Conservation (phyloP, 805 yeast species). For the Cyberlindnera mississippiensis region DNA sequence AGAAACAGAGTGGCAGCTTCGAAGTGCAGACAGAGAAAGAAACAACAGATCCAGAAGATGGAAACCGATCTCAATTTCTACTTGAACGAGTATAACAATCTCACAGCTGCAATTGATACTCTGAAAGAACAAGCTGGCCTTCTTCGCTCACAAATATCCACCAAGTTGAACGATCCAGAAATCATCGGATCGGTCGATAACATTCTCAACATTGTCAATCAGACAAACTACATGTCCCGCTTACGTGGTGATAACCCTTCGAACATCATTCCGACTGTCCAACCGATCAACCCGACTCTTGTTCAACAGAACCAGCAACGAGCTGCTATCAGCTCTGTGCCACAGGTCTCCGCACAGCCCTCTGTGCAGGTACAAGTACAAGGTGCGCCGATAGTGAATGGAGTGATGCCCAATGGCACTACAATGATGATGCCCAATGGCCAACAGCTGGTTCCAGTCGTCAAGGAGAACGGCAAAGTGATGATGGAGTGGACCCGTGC, state of each 20-base stretch:
- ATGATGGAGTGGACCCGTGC: no score
- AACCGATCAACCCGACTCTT: conserved; percentile 27
- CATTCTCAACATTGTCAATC: conserved; percentile 17
- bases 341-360: no score
- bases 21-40: conserved; percentile 91
- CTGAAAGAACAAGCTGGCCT: conserved; percentile 55
- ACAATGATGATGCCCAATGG: no score
- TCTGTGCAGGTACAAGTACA: no score
- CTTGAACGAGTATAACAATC: conserved; percentile 62
- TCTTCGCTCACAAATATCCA: conserved; percentile 42
- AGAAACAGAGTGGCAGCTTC: conserved; percentile 94
- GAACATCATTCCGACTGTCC: conserved; percentile 26
- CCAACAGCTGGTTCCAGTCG: no score
- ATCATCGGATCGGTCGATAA: conserved; percentile 41
- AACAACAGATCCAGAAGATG: conserved; percentile 79
- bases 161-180: conserved; percentile 29
- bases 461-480: no score
- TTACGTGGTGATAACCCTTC: conserved; percentile 27
- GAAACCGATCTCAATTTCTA: conserved; percentile 73
- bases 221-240: conserved; percentile 26
- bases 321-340: not conserved
- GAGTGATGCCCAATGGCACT: no score
- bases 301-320: conserved; percentile 19
- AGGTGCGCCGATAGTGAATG: no score
- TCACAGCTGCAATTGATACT: conserved; percentile 54